Percentiles rank a stretch among this genome's conserved stretches.
Evolutionary conservation across 352 stramenopile species (phyloP).

Genomic region (Aphanomyces euteiches): DNA sequence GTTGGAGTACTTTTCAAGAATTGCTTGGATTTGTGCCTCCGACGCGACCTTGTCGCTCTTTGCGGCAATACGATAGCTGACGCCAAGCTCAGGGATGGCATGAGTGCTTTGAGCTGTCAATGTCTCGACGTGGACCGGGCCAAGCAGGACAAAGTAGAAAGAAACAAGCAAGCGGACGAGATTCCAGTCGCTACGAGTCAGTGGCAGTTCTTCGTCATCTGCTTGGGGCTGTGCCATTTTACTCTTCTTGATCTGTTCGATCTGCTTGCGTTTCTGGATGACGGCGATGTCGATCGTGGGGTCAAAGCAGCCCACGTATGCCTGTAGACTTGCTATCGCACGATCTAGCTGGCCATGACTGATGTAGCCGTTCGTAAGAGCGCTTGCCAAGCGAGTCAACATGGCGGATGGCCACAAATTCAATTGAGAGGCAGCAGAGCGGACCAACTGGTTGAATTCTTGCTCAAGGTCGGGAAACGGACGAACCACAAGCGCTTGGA

Average conservation of each 20-base stretch:
- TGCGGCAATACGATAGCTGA: neutral
- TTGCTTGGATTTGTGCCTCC: conserved; percentile 41
- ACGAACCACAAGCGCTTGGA: conserved; percentile 56
- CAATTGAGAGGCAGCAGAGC: conserved; percentile 62
- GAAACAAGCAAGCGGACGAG: conserved; percentile 74
- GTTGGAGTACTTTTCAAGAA: conserved; percentile 75
- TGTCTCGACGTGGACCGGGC: neutral
- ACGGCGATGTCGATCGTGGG: conserved; percentile 39
- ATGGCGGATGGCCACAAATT: conserved; percentile 72
- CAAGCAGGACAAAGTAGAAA: conserved; percentile 66
- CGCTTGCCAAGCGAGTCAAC: conserved; percentile 77
- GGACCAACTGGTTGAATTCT: conserved; percentile 57
- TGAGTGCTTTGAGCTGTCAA: neutral
- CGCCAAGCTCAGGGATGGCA: conserved; percentile 5
- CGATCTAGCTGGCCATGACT: conserved; percentile 62
- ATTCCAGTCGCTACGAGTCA: conserved; percentile 79
- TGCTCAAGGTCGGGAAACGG: conserved; percentile 61
- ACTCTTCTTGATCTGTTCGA: conserved; percentile 23
- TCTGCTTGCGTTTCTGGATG: conserved; percentile 24
- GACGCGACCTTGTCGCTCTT: neutral
- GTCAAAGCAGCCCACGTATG: conserved; percentile 76
- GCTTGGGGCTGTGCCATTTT: conserved; percentile 31
- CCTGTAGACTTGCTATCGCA: conserved; percentile 49
- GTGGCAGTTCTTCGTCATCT: conserved; percentile 69
- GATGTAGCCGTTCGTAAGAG: conserved; percentile 68